Base-by-base conservation (phyloP, 2,329 filamentous ascomycete genomes). In the Neofusicoccum laricinum region DNA sequence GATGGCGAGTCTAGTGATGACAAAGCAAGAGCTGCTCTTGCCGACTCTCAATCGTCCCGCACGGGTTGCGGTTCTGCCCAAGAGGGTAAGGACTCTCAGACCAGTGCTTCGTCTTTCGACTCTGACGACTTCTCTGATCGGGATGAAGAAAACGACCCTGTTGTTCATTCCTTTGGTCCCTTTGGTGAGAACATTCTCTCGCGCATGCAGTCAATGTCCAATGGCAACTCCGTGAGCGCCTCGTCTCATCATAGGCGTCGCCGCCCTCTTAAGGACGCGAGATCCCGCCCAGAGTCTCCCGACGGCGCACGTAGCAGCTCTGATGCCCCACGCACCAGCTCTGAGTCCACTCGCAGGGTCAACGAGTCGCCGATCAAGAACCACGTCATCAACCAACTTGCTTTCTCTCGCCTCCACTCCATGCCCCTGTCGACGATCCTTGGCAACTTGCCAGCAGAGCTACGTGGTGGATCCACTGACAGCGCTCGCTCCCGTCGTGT, bases 361-460 rank as follows among this genome's bases (percentile, higher is more conserved):
- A 75, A 78, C 63, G 72, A 75, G 38, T 71, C 71, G 78, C 80
- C 79, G 78, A 78, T 95, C 68, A 85, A 85, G 71, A 96, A 97
- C 77, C 95, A 99, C 74, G 88, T 96, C 67, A 86, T 95, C 75
- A 98, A 98, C 78, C 95, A 99, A 78, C 86, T 99, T 34, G 95
- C 95, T 36, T 99, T 92, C 77, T 97, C 95, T 1, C 91, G 94
- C 32, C 84, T 98, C 6, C 93, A 94, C 15, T 96, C 93, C 0
- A 95, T 92, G 30, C 94, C 95, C 3, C 84, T 98, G 55, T 96
- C 94, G 1, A 91, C 89, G 57, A 95, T 99, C 64, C 84, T 97
- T 80, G 89, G 87, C 75, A 91, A 97, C 73, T 87, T 99, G 12
- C 95, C 95, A n/a, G 72, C 77, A 30, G 80, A 83, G 66, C 70